These are phyloP conservation scores for Calonectria pteridis DNA, from an alignment of 2,329 filamentous ascomycete species.

Conservation along the genomic window DNA sequence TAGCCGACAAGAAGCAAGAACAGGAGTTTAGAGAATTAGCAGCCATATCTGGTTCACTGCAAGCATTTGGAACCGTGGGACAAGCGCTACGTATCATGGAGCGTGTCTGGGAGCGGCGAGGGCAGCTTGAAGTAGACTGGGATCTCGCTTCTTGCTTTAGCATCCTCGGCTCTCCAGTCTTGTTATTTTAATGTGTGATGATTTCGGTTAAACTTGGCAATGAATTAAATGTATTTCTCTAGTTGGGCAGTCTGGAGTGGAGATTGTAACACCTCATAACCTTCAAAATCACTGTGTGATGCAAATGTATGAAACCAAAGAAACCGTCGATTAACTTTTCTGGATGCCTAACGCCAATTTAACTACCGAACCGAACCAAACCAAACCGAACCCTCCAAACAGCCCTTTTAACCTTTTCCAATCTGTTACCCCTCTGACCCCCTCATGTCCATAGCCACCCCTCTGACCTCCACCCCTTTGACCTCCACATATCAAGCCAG, in stretches of 20 bases:
- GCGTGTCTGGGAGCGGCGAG: slow-evolving; percentile 10
- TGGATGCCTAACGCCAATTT: no score
- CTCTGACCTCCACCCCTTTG: no score
- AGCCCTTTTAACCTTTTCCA: no score
- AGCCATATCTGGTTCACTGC: not conserved
- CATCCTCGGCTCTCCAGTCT: not conserved
- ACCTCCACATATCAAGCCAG: no score
- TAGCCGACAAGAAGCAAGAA: not conserved
- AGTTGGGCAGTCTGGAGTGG: not conserved
- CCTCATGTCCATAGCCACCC: no score
- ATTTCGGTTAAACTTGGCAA: not conserved
- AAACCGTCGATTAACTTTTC: no score
- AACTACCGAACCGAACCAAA: no score
- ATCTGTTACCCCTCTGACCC: no score
- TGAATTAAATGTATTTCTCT: not conserved
- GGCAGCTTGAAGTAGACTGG: slow-evolving; percentile 12
- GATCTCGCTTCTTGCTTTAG: slow-evolving; percentile 51
- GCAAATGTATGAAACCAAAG: no score
- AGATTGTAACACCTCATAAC: no score
- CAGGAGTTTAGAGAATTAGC: not conserved
- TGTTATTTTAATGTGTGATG: not conserved
- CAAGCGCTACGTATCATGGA: slow-evolving; percentile 15
- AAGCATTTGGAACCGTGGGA: slow-evolving; percentile 4
- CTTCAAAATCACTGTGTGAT: no score
- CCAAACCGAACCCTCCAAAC: no score